phyloP scores from a whole-genome alignment of 139 green algal genomes.

The Closterium sp. region DNA sequence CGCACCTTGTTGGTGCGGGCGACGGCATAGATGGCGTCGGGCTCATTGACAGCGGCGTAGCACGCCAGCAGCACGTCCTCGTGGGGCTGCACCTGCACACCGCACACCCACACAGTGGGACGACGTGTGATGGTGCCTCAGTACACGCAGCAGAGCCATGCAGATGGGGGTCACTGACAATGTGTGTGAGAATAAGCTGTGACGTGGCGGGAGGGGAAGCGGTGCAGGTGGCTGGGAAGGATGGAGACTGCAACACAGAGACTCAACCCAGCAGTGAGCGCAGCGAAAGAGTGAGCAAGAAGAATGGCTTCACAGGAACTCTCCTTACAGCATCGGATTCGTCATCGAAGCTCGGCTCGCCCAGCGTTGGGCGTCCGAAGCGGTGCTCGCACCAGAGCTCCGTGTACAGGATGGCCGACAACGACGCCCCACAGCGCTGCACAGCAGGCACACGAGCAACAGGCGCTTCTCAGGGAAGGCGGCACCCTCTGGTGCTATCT shows the following conservation, averaged over 20 bases:
- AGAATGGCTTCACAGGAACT: no score
- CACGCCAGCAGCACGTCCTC: constrained; percentile 71
- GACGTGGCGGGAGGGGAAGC: background rate
- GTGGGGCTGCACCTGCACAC: constrained; percentile 18
- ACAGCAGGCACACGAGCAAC: background rate
- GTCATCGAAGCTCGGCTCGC: constrained; percentile 24
- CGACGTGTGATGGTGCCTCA: background rate
- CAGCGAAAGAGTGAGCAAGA: no score
- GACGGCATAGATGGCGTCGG: constrained; percentile 79
- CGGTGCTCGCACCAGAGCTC: constrained; percentile 69
- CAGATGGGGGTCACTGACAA: no score
- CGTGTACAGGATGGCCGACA: constrained; percentile 75
- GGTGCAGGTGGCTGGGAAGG: background rate
- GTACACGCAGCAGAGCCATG: background rate
- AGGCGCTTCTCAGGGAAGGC: no score
- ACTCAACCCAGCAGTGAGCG: no score
- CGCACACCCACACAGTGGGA: background rate
- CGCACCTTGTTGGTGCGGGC: constrained; percentile 51
- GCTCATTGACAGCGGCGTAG: constrained; percentile 71
- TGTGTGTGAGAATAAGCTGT: no score
- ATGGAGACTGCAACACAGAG: background rate
- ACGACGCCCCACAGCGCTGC: constrained; percentile 56
- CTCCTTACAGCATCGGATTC: constrained; percentile 5
- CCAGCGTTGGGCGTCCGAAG: constrained; percentile 52
- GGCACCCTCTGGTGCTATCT: no score